These are phyloP conservation scores for Vaccinium darrowii DNA, from an alignment of 148 eudicot genomes.

Conservation along the genomic window DNA sequence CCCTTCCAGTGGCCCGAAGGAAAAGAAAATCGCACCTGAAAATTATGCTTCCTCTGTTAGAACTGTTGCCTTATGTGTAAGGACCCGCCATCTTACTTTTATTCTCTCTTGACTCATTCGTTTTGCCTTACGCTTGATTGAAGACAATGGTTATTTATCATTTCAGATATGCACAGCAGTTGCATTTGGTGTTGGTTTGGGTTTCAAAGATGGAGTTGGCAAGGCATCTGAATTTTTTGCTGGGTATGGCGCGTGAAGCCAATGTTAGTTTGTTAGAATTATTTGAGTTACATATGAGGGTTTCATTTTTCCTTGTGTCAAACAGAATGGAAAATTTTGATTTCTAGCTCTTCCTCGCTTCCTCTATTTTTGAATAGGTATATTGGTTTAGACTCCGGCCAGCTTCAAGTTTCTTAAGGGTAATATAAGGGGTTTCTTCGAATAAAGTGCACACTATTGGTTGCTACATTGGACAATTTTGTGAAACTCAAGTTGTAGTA, in stretches of 20 bases:
- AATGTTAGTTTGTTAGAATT: not conserved
- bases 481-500: not conserved
- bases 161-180: slow-evolving; percentile 78
- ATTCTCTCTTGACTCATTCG: not conserved
- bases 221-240: slow-evolving; percentile 97
- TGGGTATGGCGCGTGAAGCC: slow-evolving; percentile 54
- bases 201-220: slow-evolving; percentile 79
- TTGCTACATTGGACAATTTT: not conserved
- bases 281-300: slow-evolving; percentile 5
- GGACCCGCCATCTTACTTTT: slow-evolving; percentile 21
- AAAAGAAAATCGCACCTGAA: slow-evolving; percentile 29
- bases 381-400: not conserved
- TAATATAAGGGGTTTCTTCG: not conserved
- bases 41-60: slow-evolving; percentile 48
- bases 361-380: not conserved
- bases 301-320: not conserved
- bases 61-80: slow-evolving; percentile 81
- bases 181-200: slow-evolving; percentile 86
- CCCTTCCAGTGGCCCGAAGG: slow-evolving; percentile 33
- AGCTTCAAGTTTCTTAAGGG: not conserved
- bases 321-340: not conserved
- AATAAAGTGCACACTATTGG: slow-evolving; percentile 7
- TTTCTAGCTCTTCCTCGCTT: not conserved
- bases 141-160: slow-evolving; percentile 33
- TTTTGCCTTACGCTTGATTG: slow-evolving; percentile 16